These are phyloP conservation scores for Aspergillus arachidicola DNA, from an alignment of 2,329 filamentous ascomycete species.

Conservation along the genomic window DNA sequence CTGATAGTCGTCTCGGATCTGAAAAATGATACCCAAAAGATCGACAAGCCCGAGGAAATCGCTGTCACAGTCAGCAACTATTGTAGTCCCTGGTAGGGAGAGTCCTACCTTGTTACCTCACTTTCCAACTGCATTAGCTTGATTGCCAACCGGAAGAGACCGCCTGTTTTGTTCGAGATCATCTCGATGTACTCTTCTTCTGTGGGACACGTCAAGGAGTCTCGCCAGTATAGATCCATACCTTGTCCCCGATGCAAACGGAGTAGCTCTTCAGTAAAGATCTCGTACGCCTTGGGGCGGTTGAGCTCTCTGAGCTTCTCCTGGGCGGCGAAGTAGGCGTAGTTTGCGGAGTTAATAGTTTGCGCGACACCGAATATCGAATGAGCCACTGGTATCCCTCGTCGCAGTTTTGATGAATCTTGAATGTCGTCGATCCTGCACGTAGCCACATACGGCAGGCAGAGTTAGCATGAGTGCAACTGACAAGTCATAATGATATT, in stretches of 20 bases:
- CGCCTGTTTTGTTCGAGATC: slow-evolving; percentile 47
- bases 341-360: slow-evolving; percentile 52
- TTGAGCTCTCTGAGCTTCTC: slow-evolving; percentile 14
- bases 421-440: slow-evolving; percentile 52
- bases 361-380: slow-evolving; percentile 52
- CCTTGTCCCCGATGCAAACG: slow-evolving; percentile 46
- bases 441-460: neutral
- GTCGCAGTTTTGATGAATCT: slow-evolving; percentile 49
- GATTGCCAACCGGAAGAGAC: slow-evolving; percentile 42
- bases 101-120: neutral
- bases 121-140: slow-evolving; percentile 40
- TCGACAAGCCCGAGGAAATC: slow-evolving; percentile 30
- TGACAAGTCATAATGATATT: neutral
- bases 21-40: slow-evolving; percentile 29
- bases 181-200: slow-evolving; percentile 47
- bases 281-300: slow-evolving; percentile 24
- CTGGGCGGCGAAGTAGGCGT: slow-evolving; percentile 43
- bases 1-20: slow-evolving; percentile 57
- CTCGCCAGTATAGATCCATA: slow-evolving; percentile 47
- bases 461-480: neutral
- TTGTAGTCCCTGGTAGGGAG: no score
- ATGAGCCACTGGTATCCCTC: slow-evolving; percentile 52
- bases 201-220: slow-evolving; percentile 39
- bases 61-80: slow-evolving; percentile 39
- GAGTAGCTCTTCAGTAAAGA: slow-evolving; percentile 42